These are phyloP conservation scores for Pleurotus eryngii DNA, from an alignment of 768 basidiomycete genomes.

Conservation along the genomic window DNA sequence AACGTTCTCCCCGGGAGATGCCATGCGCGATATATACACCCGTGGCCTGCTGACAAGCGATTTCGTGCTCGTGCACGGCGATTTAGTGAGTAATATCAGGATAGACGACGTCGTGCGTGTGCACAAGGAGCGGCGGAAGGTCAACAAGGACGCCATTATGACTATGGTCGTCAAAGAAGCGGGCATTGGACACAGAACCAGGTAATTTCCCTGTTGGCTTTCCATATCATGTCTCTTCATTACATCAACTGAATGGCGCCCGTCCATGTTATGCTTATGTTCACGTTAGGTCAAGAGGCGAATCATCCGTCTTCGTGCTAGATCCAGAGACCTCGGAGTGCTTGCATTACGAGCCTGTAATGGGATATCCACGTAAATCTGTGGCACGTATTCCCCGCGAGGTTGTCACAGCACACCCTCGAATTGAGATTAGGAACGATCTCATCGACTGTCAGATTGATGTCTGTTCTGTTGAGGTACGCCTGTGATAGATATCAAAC, in stretches of 20 bases:
- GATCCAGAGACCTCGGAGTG: constrained; percentile 77
- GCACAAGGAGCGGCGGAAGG: constrained; percentile 84
- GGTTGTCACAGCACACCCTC: constrained; percentile 65
- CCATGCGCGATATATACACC: constrained; percentile 91
- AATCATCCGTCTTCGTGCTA: constrained; percentile 76
- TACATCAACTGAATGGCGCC: not conserved
- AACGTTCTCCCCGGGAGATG: constrained; percentile 86
- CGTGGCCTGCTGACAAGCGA: constrained; percentile 88
- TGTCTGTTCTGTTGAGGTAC: constrained; percentile 89
- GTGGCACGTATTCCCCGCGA: constrained; percentile 73
- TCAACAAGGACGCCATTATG: constrained; percentile 93
- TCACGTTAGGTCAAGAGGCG: constrained; percentile 56
- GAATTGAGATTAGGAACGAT: constrained; percentile 86
- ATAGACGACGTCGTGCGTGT: constrained; percentile 86
- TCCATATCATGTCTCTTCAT: constrained; percentile 7
- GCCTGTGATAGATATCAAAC: constrained; percentile 11
- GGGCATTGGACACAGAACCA: constrained; percentile 67
- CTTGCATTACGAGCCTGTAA: constrained; percentile 78
- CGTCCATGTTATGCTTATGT: too few species aligned
- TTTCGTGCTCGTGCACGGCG: constrained; percentile 88
- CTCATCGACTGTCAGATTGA: constrained; percentile 88
- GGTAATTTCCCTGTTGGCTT: constrained; percentile 39
- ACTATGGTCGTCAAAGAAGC: constrained; percentile 90
- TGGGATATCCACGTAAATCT: constrained; percentile 63
- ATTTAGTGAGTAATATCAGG: constrained; percentile 89